A percentile compares a stretch with the other conserved stretches of the same genome.
Evolutionary conservation across 2,329 filamentous ascomycete genomes (phyloP).

Genomic region (Lasiodiplodia hormozganensis): DNA sequence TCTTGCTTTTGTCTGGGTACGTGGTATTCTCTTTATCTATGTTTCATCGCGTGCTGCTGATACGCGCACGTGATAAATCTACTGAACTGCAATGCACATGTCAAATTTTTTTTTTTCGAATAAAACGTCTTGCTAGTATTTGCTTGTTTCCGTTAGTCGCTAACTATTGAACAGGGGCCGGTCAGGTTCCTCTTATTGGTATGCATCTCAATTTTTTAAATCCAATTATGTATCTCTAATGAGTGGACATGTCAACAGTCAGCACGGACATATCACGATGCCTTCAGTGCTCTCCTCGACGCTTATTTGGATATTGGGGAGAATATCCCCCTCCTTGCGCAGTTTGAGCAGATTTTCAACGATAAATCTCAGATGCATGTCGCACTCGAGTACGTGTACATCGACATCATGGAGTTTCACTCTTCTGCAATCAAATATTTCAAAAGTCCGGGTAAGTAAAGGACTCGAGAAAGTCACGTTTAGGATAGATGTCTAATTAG

Average conservation of each 20-base stretch:
- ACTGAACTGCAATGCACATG: too few relatives aligned
- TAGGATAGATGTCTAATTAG: background rate
- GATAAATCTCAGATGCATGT: slow-evolving; percentile 40
- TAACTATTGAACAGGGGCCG: background rate
- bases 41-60: too few relatives aligned
- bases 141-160: too few relatives aligned
- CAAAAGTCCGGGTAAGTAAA: slow-evolving; percentile 33
- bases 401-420: slow-evolving; percentile 52
- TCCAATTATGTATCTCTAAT: background rate
- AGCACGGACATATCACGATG: slow-evolving; percentile 32
- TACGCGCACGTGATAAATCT: too few relatives aligned
- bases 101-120: too few relatives aligned
- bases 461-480: slow-evolving; percentile 8
- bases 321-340: slow-evolving; percentile 44
- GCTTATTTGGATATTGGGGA: slow-evolving; percentile 51
- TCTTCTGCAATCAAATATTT: slow-evolving; percentile 41
- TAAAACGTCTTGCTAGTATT: too few relatives aligned
- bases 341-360: slow-evolving; percentile 43
- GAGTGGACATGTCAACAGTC: background rate
- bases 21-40: background rate
- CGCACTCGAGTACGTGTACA: slow-evolving; percentile 45
- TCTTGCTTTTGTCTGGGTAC: slow-evolving; percentile 39
- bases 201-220: background rate
- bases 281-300: slow-evolving; percentile 47
- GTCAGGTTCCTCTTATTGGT: background rate